Evolutionary conservation across 768 basidiomycete genomes (phyloP).

Genomic region (Boletellus emodensis): DNA sequence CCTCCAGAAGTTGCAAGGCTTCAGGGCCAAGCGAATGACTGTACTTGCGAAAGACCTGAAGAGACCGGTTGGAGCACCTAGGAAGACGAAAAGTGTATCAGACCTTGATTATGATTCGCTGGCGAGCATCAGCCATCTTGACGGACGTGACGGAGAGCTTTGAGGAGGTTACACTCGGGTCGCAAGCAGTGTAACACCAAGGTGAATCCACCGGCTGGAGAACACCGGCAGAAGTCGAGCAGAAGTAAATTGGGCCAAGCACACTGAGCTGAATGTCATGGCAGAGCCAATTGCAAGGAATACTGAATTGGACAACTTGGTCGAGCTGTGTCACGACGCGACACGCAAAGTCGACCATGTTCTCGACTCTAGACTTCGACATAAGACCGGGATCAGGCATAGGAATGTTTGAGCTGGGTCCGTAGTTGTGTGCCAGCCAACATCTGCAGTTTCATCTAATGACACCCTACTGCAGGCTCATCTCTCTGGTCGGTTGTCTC

Average conservation of each 20-base stretch:
- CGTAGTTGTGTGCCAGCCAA: conserved; percentile 1
- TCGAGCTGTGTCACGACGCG: not conserved
- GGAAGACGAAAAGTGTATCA: not conserved
- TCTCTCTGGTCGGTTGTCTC: conserved; percentile 79
- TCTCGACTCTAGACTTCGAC: conserved; percentile 69
- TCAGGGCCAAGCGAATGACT: conserved; percentile 85
- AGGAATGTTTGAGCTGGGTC: conserved; percentile 76
- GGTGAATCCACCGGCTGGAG: not conserved
- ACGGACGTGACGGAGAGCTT: not conserved
- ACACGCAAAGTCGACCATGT: conserved; percentile 38
- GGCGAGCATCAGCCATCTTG: conserved; percentile 36
- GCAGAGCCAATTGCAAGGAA: not conserved
- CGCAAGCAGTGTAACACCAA: too few species aligned
- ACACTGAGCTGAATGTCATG: too few species aligned
- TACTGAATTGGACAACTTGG: conserved; percentile 12
- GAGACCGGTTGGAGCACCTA: not conserved
- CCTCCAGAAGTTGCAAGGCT: conserved; percentile 65
- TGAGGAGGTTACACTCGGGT: too few species aligned
- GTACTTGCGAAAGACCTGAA: conserved; percentile 81
- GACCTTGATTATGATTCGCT: conserved; percentile 45
- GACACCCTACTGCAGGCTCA: conserved; percentile 43
- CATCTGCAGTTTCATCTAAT: not conserved
- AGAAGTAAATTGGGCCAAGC: not conserved
- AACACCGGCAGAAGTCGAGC: not conserved
- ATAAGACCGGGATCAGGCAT: conserved; percentile 72